Conservation (phyloP, 2,329 filamentous ascomycete genomes). For the Thelonectria discophora region DNA sequence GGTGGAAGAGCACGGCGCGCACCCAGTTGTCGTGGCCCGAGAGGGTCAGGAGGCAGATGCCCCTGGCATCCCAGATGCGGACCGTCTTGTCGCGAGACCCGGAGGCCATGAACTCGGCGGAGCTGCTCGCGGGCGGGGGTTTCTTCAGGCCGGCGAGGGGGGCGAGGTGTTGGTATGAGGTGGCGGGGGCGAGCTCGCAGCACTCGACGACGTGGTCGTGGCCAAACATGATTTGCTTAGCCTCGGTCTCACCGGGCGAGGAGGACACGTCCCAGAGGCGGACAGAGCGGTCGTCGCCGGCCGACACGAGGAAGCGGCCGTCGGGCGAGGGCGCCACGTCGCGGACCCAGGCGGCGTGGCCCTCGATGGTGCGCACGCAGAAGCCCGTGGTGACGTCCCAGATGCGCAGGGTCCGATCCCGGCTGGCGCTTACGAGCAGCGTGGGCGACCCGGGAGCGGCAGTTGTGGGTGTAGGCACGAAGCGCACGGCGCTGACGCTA, state of each 20-base stretch:
- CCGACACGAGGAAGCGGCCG: conserved; percentile 83
- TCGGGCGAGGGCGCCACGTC: conserved; percentile 85
- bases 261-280: conserved; percentile 86
- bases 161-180: conserved; percentile 80
- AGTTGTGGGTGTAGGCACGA: conserved; percentile 83
- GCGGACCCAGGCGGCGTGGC: conserved; percentile 91
- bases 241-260: conserved; percentile 68
- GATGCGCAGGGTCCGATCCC: conserved; percentile 85
- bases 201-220: conserved; percentile 90
- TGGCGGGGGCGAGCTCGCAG: conserved; percentile 83
- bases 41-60: conserved; percentile 84
- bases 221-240: conserved; percentile 81
- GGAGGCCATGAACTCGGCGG: conserved; percentile 89
- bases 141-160: conserved; percentile 84
- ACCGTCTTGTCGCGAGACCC: conserved; percentile 92
- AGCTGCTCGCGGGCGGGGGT: conserved; percentile 74
- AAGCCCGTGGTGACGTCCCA: conserved; percentile 96
- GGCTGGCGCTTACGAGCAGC: conserved; percentile 83
- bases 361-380: conserved; percentile 87
- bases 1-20: conserved; percentile 85
- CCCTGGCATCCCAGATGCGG: conserved; percentile 85
- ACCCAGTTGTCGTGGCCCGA: conserved; percentile 96
- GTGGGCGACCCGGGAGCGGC: conserved; percentile 84
- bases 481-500: conserved; percentile 86
- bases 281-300: conserved; percentile 82